A percentile compares a stretch with the other conserved stretches of the same genome.
Evolutionary conservation across 2,329 filamentous ascomycete genomes (phyloP).

Genomic region (Drechslerella coelobrocha): DNA sequence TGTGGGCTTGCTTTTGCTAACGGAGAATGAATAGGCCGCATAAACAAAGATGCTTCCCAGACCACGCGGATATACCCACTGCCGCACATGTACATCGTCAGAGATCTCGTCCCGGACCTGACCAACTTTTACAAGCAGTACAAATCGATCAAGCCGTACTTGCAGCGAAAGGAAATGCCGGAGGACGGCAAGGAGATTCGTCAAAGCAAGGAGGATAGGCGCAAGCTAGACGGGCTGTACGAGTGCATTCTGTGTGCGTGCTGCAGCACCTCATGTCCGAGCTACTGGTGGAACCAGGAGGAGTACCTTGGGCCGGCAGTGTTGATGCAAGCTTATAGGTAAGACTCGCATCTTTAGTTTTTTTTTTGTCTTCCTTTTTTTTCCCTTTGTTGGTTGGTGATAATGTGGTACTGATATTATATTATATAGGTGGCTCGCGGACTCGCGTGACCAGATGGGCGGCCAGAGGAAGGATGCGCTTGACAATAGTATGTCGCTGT

Average conservation of each 20-base stretch:
- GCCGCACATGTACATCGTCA: constrained; percentile 98
- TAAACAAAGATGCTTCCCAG: constrained; percentile 78
- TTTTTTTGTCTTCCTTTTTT: not conserved
- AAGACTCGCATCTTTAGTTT: constrained; percentile 6
- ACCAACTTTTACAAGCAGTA: constrained; percentile 99
- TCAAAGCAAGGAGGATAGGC: constrained; percentile 88
- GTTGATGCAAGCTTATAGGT: constrained; percentile 91
- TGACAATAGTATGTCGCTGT: constrained; percentile 98
- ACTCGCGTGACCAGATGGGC: constrained; percentile 90
- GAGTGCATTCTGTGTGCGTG: constrained; percentile 99
- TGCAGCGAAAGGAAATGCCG: constrained; percentile 85
- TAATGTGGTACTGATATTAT: not conserved
- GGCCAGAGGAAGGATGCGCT: constrained; percentile 86
- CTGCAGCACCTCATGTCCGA: constrained; percentile 99
- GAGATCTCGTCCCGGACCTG: constrained; percentile 96
- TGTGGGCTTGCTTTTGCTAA: constrained; percentile 27
- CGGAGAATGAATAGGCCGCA: constrained; percentile 73
- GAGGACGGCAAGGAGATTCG: constrained; percentile 89
- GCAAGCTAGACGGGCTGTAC: constrained; percentile 96
- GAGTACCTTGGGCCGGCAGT: constrained; percentile 98
- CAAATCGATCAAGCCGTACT: constrained; percentile 98
- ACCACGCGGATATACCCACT: constrained; percentile 96
- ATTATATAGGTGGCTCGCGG: constrained; percentile 74
- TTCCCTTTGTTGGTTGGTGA: not conserved
- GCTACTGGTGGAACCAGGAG: constrained; percentile 99